Percentiles rank a stretch among this genome's conserved stretches.
These are phyloP conservation scores for Hypoxylon sp. DNA, from an alignment of 2,329 filamentous ascomycete species.

Conservation along the genomic window DNA sequence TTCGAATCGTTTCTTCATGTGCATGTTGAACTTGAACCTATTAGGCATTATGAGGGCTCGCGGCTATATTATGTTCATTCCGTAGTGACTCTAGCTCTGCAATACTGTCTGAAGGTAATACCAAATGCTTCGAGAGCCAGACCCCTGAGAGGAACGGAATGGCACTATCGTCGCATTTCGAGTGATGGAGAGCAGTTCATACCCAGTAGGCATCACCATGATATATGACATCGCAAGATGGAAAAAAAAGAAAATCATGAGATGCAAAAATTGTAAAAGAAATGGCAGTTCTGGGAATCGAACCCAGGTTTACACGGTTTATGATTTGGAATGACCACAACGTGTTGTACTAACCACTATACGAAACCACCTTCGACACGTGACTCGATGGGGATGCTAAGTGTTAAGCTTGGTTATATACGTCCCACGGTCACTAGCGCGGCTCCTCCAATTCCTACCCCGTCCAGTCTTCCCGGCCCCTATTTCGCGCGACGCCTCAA, in stretches of 20 bases:
- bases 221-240: too few relatives aligned
- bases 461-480: not conserved
- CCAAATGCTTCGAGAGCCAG: too few relatives aligned
- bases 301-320: conserved; percentile 6
- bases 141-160: too few relatives aligned
- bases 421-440: not conserved
- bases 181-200: too few relatives aligned
- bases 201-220: too few relatives aligned
- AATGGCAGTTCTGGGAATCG: conserved; percentile 5
- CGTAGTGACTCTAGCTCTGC: too few relatives aligned
- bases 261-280: not conserved
- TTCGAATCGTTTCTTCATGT: not conserved
- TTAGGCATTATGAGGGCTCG: too few relatives aligned
- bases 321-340: not conserved
- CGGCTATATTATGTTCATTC: too few relatives aligned
- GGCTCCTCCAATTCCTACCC: not conserved
- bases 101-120: too few relatives aligned
- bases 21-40: not conserved
- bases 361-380: not conserved
- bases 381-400: not conserved
- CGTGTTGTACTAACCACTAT: conserved; percentile 7
- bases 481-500: too few relatives aligned
- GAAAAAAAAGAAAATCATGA: not conserved
- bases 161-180: too few relatives aligned
- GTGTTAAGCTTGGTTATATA: not conserved